Evolutionary conservation across 2,329 filamentous ascomycete genomes (phyloP), one percentile per base, ranked within the genome.

Genomic region (Colletotrichum graminicola): DNA sequence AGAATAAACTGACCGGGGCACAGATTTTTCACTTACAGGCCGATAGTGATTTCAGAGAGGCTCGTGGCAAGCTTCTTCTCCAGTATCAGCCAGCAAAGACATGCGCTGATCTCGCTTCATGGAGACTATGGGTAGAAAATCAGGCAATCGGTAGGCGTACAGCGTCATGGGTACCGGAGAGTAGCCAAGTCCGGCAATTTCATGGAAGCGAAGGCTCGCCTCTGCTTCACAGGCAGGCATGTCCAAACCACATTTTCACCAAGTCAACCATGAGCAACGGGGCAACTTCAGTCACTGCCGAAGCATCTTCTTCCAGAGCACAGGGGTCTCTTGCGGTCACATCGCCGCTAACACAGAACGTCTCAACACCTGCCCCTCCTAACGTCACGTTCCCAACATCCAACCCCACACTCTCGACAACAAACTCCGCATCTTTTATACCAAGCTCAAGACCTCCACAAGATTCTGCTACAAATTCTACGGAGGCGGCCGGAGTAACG

Each of bases 1-100:
- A 29, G 7, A 0, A 10, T 1, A 34, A 2, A 4, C 5, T 21
- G 51, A 32, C 7, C 7, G 2, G 12, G 11, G 3, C 5, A 5
- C 10, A 32, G 16, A 54, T 54, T 12, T 32, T 32, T 10, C 16
- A 32, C 26, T 1, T 32, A 5, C 51, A 32, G 51, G 18, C 8
- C 8, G 51, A 54, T 11, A 34, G 51, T 21, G 21, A 12, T 5
- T 47, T 47, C n/a, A 2, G 12, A 23, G 45, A 47, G 10, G 26
- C 51, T 23, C 51, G 26, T 12, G 51, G 51, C 29, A 54, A 54
- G 29, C 7, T 54, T 12, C 26, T 54, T 5, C 26, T 54, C 29
- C 51, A 54, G 51, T 54, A 54, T 21, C 26, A 12, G 29, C 51
- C 51, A 16, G 51, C 51, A 26, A 54, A 54, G 8, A 54, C 51